Evolutionary conservation across 306 rosid genomes (phyloP).

Genomic region (Erythrophleum fordii): DNA sequence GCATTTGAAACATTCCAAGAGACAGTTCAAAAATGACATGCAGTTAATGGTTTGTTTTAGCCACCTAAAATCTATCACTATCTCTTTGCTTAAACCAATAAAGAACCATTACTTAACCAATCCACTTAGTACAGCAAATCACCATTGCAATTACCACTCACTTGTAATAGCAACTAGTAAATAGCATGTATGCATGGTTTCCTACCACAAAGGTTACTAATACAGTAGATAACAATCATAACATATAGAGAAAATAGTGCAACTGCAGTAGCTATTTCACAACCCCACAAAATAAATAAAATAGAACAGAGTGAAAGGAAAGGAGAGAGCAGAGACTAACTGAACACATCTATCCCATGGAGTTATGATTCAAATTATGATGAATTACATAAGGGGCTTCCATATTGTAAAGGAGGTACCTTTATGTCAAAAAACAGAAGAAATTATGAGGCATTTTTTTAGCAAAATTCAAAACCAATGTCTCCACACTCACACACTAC

Average conservation of each 20-base stretch:
- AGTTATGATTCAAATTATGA: neutral
- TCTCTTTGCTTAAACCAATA: neutral
- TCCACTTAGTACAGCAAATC: slow-evolving; percentile 9
- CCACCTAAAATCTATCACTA: neutral
- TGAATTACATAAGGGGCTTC: neutral
- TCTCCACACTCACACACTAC: neutral
- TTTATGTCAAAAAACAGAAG: neutral
- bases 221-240: neutral
- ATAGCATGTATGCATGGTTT: neutral
- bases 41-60: neutral
- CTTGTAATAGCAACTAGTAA: neutral
- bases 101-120: slow-evolving; percentile 28
- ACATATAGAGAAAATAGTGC: neutral
- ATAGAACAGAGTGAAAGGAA: neutral
- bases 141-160: neutral
- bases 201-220: neutral
- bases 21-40: neutral
- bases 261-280: neutral
- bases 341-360: neutral
- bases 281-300: neutral
- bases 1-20: neutral
- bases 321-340: neutral
- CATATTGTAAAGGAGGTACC: neutral
- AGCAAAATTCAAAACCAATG: neutral
- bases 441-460: neutral